Evolutionary conservation across 225 moss, liverwort and hornwort species (phyloP).

Genomic region (Pleurozium schreberi): DNA sequence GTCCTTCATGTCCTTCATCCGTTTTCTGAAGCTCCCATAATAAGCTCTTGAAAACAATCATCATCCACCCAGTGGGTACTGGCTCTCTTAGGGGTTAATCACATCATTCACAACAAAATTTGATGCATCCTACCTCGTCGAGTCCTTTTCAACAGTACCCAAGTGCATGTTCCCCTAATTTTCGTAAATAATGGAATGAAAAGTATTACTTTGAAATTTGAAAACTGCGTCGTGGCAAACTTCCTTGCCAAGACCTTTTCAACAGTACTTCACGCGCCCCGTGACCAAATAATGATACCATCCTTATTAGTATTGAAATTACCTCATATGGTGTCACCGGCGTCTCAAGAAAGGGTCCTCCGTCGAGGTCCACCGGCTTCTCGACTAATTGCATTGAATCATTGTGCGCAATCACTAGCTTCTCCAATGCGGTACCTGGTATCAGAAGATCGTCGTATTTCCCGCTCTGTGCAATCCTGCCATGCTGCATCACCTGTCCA

Average conservation of each 20-base stretch:
- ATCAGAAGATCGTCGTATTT: constrained; percentile 43
- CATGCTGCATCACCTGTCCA: constrained; percentile 60
- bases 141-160: background rate
- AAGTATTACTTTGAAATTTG: background rate
- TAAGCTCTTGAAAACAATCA: background rate
- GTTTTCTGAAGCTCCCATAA: background rate
- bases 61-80: background rate
- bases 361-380: background rate
- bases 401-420: constrained; percentile 64
- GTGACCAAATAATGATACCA: background rate
- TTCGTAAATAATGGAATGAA: background rate
- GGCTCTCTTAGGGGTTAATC: background rate
- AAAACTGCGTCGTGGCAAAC: background rate
- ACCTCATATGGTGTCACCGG: background rate
- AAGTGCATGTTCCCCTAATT: background rate
- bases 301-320: background rate
- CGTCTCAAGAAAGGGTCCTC: background rate
- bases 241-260: background rate
- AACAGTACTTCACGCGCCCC: background rate
- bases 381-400: constrained; percentile 46
- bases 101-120: background rate
- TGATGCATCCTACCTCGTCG: background rate
- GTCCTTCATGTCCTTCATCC: background rate
- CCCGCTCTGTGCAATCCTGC: constrained; percentile 54
- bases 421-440: constrained; percentile 53